Evolutionary conservation across 169 alveolate species (phyloP), one percentile per base, ranked within the genome.

Genomic region (Cystoisospora suis): DNA sequence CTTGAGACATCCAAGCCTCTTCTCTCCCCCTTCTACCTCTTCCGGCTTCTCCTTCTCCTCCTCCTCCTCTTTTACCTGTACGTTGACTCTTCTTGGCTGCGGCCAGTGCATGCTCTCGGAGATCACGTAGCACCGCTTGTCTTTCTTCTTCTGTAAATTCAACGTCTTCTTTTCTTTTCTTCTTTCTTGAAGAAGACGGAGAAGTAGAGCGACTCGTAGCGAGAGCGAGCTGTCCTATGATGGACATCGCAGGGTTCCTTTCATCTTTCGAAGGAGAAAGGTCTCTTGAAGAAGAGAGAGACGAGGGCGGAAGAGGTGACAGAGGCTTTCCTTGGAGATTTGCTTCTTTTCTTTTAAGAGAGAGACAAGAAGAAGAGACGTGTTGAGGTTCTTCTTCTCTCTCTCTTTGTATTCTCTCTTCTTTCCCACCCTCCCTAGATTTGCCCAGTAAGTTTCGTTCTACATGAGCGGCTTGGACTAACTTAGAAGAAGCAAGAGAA

Each of bases 71-170:
- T 72, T 5, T 40, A 46, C 27, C 83, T 34, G 3, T 27, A 2
- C 23, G 15, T 12, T 40, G 83, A n/a, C 36, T 34, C 27, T 72
- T 4, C 34, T 72, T 6, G 77, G 34, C 9, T 36, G 56, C 83
- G 58, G 15, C 53, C 42, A 40, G 6, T 36, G 83, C 83, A 38
- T 38, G 83, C 56, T 23, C 32, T 34, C 53, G 83, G 38, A 72
- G 56, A 53, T 72, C 83, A 4, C 56, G 15, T 17, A 72, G 56
- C 29, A 72, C 83, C 58, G 83, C 49, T 34, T 1, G 47, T 32
- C 83, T 46, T 38, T 72, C 83, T 27, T 72, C 83, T 2, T 72
- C 83, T 0, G 83, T 72, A 53, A 72, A 72, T 4, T 72, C 56
- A 0, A 2, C 42, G 9, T 65, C 77, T n/a, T 65, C 34, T 44